These are phyloP conservation scores for Hypomontagnella submonticulosa DNA, from an alignment of 495 filamentous ascomycete genomes.

Conservation along the genomic window DNA sequence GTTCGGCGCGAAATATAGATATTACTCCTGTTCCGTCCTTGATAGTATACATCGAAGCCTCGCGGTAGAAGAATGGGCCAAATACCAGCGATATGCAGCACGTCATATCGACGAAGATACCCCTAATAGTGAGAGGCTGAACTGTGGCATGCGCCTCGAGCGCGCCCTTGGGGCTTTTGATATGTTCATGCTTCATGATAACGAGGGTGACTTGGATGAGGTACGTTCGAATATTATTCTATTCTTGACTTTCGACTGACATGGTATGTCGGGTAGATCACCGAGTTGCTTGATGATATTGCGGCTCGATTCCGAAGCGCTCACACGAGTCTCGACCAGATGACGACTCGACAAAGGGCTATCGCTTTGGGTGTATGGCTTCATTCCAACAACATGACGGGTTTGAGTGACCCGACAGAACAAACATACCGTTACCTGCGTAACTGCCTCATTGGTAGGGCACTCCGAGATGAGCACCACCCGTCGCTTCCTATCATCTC, in stretches of 20 bases:
- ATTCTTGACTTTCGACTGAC: slow-evolving; percentile 8
- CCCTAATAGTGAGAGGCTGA: slow-evolving; percentile 43
- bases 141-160: slow-evolving; percentile 69
- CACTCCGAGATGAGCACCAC: slow-evolving; percentile 73
- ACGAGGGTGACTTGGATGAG: slow-evolving; percentile 76
- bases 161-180: slow-evolving; percentile 83
- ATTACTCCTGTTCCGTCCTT: slow-evolving; percentile 77
- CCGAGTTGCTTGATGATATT: slow-evolving; percentile 69
- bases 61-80: slow-evolving; percentile 80
- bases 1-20: slow-evolving; percentile 59
- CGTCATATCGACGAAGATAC: slow-evolving; percentile 54
- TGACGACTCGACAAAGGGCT: slow-evolving; percentile 73
- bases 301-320: slow-evolving; percentile 62
- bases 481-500: slow-evolving; percentile 83
- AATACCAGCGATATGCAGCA: slow-evolving; percentile 56
- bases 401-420: slow-evolving; percentile 65
- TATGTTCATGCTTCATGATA: slow-evolving; percentile 80
- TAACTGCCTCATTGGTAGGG: slow-evolving; percentile 86
- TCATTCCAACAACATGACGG: slow-evolving; percentile 70
- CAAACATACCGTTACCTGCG: slow-evolving; percentile 78
- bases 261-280: slow-evolving; percentile 60
- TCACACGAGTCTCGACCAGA: slow-evolving; percentile 59
- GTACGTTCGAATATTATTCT: slow-evolving; percentile 53
- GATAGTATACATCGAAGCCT: slow-evolving; percentile 82
- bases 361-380: slow-evolving; percentile 74